A percentile compares a stretch with the other conserved stretches of the same genome.
Conservation (phyloP, 108 stramenopile genomes). For the Conticribra guillardii region DNA sequence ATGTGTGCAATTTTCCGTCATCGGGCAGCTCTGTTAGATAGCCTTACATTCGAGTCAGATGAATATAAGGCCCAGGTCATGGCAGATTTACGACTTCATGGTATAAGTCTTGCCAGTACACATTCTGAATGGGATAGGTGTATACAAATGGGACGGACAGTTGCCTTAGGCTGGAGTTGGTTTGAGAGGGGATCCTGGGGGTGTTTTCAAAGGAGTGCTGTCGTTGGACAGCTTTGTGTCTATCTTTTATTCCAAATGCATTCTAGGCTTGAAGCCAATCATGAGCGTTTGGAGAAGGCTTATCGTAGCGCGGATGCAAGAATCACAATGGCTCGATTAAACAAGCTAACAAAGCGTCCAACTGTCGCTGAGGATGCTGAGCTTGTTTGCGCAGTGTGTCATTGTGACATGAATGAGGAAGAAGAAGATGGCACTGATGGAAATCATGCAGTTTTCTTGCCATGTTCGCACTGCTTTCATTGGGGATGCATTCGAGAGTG, state of each 20-base stretch:
- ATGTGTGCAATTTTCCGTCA: slow-evolving; percentile 46
- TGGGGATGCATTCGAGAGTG: slow-evolving; percentile 44
- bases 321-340: slow-evolving; percentile 27
- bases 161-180: slow-evolving; percentile 52
- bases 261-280: slow-evolving; percentile 42
- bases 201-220: slow-evolving; percentile 44
- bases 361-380: slow-evolving; percentile 16
- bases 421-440: slow-evolving; percentile 9
- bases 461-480: slow-evolving; percentile 46
- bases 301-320: slow-evolving; percentile 42
- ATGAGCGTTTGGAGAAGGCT: slow-evolving; percentile 41
- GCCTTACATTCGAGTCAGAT: slow-evolving; percentile 36
- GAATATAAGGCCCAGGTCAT: slow-evolving; percentile 45
- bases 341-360: slow-evolving; percentile 18
- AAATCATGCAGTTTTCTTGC: slow-evolving; percentile 29
- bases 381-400: slow-evolving; percentile 38
- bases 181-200: slow-evolving; percentile 50
- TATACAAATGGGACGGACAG: slow-evolving; percentile 50
- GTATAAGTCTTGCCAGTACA: slow-evolving; percentile 28
- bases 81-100: slow-evolving; percentile 38
- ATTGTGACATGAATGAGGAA: slow-evolving; percentile 37
- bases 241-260: slow-evolving; percentile 48
- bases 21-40: slow-evolving; percentile 29
- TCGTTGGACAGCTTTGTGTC: slow-evolving; percentile 45
- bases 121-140: slow-evolving; percentile 50